A percentile compares a stretch with the other conserved stretches of the same genome.
Conservation (phyloP, 495 filamentous ascomycete genomes). For the Umbilicaria muhlenbergii region DNA sequence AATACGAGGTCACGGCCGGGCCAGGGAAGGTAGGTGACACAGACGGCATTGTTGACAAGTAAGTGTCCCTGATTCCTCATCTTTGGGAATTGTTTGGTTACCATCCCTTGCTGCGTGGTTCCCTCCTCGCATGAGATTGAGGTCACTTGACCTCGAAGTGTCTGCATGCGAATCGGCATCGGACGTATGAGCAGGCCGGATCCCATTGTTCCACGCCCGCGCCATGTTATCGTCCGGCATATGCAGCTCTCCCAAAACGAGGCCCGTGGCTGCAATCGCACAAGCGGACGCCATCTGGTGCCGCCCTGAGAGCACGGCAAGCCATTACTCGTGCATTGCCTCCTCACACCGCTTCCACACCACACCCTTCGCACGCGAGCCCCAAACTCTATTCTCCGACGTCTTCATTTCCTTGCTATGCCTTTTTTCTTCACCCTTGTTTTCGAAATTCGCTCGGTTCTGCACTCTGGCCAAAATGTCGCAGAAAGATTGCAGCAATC, state of each 20-base stretch:
- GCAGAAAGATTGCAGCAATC: too few species aligned
- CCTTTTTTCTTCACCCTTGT: too few species aligned
- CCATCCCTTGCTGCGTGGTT: conserved; percentile 11
- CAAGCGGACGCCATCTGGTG: too few species aligned
- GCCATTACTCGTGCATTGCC: too few species aligned
- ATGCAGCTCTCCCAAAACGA: neutral
- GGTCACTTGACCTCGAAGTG: conserved; percentile 50
- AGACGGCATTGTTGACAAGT: conserved; percentile 78
- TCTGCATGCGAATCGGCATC: conserved; percentile 13
- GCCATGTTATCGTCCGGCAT: conserved; percentile 25
- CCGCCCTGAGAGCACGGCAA: too few species aligned
- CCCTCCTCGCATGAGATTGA: conserved; percentile 43
- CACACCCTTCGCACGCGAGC: too few species aligned
- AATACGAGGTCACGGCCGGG: conserved; percentile 53
- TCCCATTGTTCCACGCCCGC: neutral
- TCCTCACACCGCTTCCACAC: too few species aligned
- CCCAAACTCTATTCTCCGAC: too few species aligned
- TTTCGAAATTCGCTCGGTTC: too few species aligned
- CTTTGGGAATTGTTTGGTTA: conserved; percentile 13
- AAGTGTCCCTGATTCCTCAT: conserved; percentile 30
- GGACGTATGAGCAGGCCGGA: conserved; percentile 7
- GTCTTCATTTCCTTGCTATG: too few species aligned
- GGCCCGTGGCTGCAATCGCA: too few species aligned
- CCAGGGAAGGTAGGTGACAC: conserved; percentile 59
- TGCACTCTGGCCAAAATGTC: too few species aligned